Base-by-base conservation (phyloP, 441 rosid genomes). In the Adansonia grandidieri region DNA sequence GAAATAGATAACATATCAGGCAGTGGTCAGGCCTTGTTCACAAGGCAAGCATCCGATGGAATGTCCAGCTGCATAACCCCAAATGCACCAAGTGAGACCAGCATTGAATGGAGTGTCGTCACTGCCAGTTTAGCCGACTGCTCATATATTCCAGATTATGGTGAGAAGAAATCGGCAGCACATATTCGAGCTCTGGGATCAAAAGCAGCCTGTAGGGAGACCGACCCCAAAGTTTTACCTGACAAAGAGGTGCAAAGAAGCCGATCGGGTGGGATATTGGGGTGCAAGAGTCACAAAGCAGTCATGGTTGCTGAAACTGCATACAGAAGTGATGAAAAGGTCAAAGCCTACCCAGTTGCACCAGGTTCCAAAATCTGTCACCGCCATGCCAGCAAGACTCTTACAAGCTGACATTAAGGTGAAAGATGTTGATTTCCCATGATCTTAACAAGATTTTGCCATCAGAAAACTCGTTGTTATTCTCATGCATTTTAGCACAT, bases 21-120 rank as follows among this genome's bases (percentile, higher is more conserved):
- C 44, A 61, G 78, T 64, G 84, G 78, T 70, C 80, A 79, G 61
- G 78, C 84, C 20, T 63, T 80, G 53, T 82, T 82, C 73, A 37
- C 76, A 32, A 76, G 84, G 81, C 82, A 85, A 77, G 79, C 32
- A 10, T 79, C 80, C 24, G 89, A 83, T 76, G 90, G 76, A 37
- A 78, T 84, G 79, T 77, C 91, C n/a, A 66, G 79, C 24, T 81
- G 83, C 71, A 45, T 78, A 75, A 78, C 76, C 56, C 77, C 80
- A 24, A 86, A 89, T 67, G 92, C 77, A 74, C 94, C 95, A 6
- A 88, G 91, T 19, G 92, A 91, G 82, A 83, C 81, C 74, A 93
- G 97, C 88, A 84, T 91, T 44, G 91, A 89, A 54, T 93, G 97
- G 97, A 92, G 97, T 74, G 96, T 93, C 28, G 89, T 88, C 53